phyloP scores from a whole-genome alignment of 2,329 filamentous ascomycete genomes.

The Cladophialophora immunda region DNA sequence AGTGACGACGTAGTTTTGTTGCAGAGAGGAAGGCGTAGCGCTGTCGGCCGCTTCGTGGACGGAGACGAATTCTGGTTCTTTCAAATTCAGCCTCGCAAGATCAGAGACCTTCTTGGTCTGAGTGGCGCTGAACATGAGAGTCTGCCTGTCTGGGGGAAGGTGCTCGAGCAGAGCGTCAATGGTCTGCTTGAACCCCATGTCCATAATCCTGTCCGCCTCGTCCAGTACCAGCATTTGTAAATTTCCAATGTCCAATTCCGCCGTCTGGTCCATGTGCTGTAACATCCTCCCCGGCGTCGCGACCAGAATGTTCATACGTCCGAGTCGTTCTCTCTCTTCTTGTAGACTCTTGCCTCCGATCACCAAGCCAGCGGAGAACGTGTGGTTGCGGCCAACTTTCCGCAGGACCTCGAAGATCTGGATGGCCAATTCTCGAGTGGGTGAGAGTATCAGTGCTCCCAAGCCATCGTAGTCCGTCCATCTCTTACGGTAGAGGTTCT shows the following conservation, averaged over 20 bases:
- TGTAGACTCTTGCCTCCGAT: constrained; percentile 92
- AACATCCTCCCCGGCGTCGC: constrained; percentile 95
- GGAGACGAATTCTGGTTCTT: constrained; percentile 92
- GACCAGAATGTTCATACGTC: constrained; percentile 95
- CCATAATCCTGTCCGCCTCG: constrained; percentile 95
- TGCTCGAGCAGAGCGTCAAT: constrained; percentile 95
- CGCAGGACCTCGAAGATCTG: constrained; percentile 96
- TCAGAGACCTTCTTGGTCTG: constrained; percentile 96
- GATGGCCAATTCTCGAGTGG: constrained; percentile 92
- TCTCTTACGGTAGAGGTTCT: constrained; percentile 87
- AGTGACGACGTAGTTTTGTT: constrained; percentile 90
- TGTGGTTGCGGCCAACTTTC: constrained; percentile 87
- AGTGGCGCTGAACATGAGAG: constrained; percentile 92
- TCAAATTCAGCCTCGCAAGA: constrained; percentile 83
- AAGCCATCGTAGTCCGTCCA: constrained; percentile 93
- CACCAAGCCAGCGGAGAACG: constrained; percentile 89
- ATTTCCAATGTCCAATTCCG: constrained; percentile 87
- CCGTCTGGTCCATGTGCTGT: constrained; percentile 94
- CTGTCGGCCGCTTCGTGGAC: constrained; percentile 83
- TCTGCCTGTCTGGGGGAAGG: constrained; percentile 84
- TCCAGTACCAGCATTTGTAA: constrained; percentile 92
- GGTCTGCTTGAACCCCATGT: constrained; percentile 92
- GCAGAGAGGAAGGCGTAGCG: constrained; percentile 82
- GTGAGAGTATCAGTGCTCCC: constrained; percentile 90
- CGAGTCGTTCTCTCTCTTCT: constrained; percentile 84